Conservation (phyloP, 768 basidiomycete genomes). For the Panus rudis region DNA sequence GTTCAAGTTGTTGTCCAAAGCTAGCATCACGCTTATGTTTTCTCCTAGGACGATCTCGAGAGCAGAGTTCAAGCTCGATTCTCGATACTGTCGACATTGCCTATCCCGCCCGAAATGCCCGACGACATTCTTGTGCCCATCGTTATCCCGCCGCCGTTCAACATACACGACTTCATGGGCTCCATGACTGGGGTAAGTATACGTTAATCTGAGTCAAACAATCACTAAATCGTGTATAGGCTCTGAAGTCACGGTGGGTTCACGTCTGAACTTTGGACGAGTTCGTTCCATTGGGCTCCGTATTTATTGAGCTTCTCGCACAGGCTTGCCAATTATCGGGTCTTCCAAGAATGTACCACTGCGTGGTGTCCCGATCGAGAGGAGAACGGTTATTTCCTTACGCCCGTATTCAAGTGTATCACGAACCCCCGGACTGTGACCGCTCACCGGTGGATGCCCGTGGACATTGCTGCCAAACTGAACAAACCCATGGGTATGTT, state of each 20-base stretch:
- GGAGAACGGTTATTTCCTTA: conserved; percentile 74
- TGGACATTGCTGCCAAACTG: conserved; percentile 57
- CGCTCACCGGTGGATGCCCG: conserved; percentile 65
- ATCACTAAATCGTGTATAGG: conserved; percentile 27
- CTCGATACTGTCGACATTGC: conserved; percentile 48
- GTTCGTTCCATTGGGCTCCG: not conserved
- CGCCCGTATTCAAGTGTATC: conserved; percentile 68
- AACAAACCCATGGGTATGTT: conserved; percentile 53
- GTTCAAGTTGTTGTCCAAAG: too few relatives aligned
- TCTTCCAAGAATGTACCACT: conserved; percentile 61
- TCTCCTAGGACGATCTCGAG: too few relatives aligned
- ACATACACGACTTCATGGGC: conserved; percentile 63
- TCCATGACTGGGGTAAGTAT: conserved; percentile 48
- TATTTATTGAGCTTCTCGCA: not conserved
- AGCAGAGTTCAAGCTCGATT: conserved; percentile 52
- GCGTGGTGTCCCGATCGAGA: conserved; percentile 78
- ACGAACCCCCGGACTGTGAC: conserved; percentile 73
- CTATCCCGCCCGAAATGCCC: conserved; percentile 56
- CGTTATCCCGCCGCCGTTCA: conserved; percentile 53
- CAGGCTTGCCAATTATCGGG: conserved; percentile 61
- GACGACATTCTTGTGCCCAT: conserved; percentile 65
- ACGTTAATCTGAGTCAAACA: not conserved
- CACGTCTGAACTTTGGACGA: not conserved
- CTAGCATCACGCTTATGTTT: too few relatives aligned
- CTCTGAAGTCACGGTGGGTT: conserved; percentile 51